Percentiles rank a stretch among this genome's conserved stretches.
Evolutionary conservation across 495 filamentous ascomycete species (phyloP).

Genomic region (Penicillium subrubescens): DNA sequence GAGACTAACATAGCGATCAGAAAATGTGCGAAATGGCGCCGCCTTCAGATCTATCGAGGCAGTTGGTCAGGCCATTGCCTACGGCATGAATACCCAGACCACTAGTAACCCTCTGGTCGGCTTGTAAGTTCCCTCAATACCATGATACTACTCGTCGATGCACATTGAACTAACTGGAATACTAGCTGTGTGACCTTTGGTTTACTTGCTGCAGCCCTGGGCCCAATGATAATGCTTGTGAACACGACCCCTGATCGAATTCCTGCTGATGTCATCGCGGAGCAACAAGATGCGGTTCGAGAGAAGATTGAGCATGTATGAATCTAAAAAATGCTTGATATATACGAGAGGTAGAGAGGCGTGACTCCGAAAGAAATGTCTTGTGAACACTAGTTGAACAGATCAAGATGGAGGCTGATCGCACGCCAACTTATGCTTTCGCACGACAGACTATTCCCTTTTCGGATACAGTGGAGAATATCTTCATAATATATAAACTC

Average conservation of each 20-base stretch:
- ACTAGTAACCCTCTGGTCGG: constrained; percentile 28
- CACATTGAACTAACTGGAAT: not conserved
- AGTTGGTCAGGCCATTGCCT: constrained; percentile 33
- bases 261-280: constrained; percentile 34
- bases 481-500: no score
- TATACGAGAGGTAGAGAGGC: no score
- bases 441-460: no score
- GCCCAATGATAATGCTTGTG: constrained; percentile 33
- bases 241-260: constrained; percentile 34
- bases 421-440: no score
- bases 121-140: constrained; percentile 25
- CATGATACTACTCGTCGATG: not conserved
- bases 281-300: constrained; percentile 25
- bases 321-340: not conserved
- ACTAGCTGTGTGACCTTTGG: constrained; percentile 30
- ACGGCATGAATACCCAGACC: constrained; percentile 37
- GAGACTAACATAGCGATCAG: constrained; percentile 9
- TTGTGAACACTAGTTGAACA: no score
- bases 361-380: no score
- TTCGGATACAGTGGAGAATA: no score
- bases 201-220: constrained; percentile 24
- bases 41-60: constrained; percentile 36
- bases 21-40: constrained; percentile 36
- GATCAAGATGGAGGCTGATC: no score
- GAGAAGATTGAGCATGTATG: constrained; percentile 14